Base-by-base conservation (phyloP, 495 filamentous ascomycete species). In the Chaetomidium leptoderma region DNA sequence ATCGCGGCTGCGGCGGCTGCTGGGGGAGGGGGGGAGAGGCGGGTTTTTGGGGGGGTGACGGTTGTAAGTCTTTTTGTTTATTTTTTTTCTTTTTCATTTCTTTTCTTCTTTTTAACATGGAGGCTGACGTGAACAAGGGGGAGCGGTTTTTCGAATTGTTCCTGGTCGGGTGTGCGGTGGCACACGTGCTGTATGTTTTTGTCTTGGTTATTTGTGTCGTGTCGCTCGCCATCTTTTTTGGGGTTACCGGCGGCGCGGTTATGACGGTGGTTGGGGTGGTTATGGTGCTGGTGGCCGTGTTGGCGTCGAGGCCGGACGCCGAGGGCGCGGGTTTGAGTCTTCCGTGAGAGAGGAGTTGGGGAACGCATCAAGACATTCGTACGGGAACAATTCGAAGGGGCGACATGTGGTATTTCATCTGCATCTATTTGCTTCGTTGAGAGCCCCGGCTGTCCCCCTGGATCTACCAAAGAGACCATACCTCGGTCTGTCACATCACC, bases 141-240 rank as follows among this genome's bases (percentile, higher is more conserved):
- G 35, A 40, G 17, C 17, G 49, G 10, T 40, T 40, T 14, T 53
- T 53, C 7, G 52, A 55, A 0, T 2, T 14, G 9, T 45, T 55
- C 8, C 29, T 55, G 17, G 27, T 1, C 4, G 17, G 9, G 7
- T 32, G 24, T 14, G 39, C 4, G 2, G 19, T 45, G 9, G 26
- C 36, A 29, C 51, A 54, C n/a, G 51, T 44, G 16, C 23, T 55
- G 39, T 55, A 43, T n/a, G 10, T 45, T 17, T n/a, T 42, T 13
- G 8, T 55, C 17, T 26, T 44, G 23, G 4, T 55, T 6, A 4
- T 33, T 6, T 26, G 14, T 1, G 14, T 55, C 24, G 39, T 45
- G 13, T n/a, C 39, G 10, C 8, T 24, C 16, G 52, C 52, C 39
- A 33, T 44, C 39, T 35, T 45, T 40, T 44, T 35, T 45, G 52